Conservation (phyloP, 2,329 filamentous ascomycete genomes). For the Tolypocladium pustulatum region DNA sequence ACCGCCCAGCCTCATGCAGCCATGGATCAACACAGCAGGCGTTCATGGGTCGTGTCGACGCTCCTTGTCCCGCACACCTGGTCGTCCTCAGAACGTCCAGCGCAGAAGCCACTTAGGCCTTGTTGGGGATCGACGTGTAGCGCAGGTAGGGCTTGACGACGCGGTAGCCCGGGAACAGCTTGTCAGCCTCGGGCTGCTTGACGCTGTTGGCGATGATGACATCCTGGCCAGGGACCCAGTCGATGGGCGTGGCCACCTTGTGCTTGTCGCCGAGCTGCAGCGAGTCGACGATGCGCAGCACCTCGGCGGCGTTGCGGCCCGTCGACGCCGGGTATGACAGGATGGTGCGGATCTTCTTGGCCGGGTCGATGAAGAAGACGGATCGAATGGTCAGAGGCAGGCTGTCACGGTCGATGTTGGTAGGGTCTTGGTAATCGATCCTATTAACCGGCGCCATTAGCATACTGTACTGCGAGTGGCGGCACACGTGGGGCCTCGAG, state of each 20-base stretch:
- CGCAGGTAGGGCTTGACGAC: conserved; percentile 64
- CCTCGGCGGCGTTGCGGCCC: conserved; percentile 72
- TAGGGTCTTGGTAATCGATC: conserved; percentile 71
- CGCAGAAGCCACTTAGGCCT: conserved; percentile 27
- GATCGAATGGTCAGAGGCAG: conserved; percentile 91
- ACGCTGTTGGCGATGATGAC: conserved; percentile 83
- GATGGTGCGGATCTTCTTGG: conserved; percentile 86
- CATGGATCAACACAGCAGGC: not conserved
- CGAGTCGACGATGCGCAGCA: conserved; percentile 69
- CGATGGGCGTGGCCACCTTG: conserved; percentile 78
- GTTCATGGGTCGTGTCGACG: not conserved
- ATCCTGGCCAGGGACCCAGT: conserved; percentile 83
- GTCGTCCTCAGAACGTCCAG: not conserved
- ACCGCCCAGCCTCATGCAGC: not conserved
- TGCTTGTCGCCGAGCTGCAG: conserved; percentile 80
- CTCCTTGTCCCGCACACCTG: not conserved
- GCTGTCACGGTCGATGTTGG: conserved; percentile 71
- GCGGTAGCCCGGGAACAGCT: conserved; percentile 71
- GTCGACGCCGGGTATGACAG: conserved; percentile 89
- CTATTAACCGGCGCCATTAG: conserved; percentile 20
- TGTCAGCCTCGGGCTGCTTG: conserved; percentile 74
- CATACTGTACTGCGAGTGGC: not conserved
- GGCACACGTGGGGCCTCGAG: too few relatives aligned
- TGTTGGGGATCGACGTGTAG: conserved; percentile 57
- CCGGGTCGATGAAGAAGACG: conserved; percentile 89